Conservation (phyloP, 192 early-diverging fungal genomes). For the Rhizoclosmatium globosum region DNA sequence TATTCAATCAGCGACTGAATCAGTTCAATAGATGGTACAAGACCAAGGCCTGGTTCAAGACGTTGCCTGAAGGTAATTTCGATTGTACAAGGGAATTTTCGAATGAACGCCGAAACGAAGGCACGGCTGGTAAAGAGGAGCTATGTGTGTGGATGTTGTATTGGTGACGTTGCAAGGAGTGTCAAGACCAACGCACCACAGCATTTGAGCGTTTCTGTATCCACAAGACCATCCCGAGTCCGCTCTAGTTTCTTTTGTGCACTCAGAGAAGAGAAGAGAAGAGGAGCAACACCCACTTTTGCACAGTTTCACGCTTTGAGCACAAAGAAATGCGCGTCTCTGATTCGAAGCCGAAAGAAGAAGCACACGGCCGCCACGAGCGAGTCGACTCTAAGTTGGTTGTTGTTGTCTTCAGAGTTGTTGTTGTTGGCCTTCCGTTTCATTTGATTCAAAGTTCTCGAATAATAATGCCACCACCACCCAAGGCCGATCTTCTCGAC, state of each 20-base stretch:
- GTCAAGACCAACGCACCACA: neutral
- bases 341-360: neutral
- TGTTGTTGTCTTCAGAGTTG: neutral
- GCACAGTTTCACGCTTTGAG: neutral
- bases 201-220: conserved; percentile 35
- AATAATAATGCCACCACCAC: too few species aligned
- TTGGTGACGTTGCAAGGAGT: too few species aligned
- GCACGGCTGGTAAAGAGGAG: neutral
- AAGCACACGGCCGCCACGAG: conserved; percentile 3
- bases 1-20: conserved; percentile 38
- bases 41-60: neutral
- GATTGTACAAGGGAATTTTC: neutral
- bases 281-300: neutral
- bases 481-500: neutral
- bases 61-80: neutral
- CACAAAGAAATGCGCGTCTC: neutral
- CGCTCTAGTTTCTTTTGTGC: neutral
- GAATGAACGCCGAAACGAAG: conserved; percentile 6
- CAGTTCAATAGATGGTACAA: neutral
- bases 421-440: neutral
- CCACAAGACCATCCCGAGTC: conserved; percentile 32
- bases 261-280: too few species aligned
- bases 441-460: neutral
- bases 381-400: neutral
- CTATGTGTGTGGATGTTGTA: neutral